Conservation (phyloP, 129 eudicot species). For the Artemisia argyi region DNA sequence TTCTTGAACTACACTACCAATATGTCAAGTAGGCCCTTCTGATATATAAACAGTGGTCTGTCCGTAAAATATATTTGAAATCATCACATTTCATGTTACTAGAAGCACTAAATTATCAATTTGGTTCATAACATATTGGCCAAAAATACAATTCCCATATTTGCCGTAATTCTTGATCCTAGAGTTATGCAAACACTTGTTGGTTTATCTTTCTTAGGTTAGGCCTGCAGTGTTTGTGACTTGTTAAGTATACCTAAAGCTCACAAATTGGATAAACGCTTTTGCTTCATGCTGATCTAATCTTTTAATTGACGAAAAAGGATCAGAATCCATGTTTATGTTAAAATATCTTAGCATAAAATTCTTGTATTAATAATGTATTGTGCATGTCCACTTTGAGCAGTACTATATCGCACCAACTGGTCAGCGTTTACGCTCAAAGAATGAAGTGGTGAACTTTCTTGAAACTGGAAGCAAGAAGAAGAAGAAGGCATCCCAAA, state of each 20-base stretch:
- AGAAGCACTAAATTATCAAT: too few relatives aligned
- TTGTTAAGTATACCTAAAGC: background rate
- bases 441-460: conserved; percentile 51
- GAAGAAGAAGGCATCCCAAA: conserved; percentile 32
- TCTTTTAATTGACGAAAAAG: conserved; percentile 4
- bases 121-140: too few relatives aligned
- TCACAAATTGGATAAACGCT: background rate
- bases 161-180: background rate
- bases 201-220: too few relatives aligned
- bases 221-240: too few relatives aligned
- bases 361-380: conserved; percentile 2
- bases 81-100: too few relatives aligned
- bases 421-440: conserved; percentile 49
- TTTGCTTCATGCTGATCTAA: conserved; percentile 14
- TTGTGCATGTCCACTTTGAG: conserved; percentile 13
- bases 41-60: too few relatives aligned
- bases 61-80: too few relatives aligned
- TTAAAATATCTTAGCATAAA: background rate
- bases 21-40: too few relatives aligned
- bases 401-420: conserved; percentile 57
- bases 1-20: too few relatives aligned
- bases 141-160: too few relatives aligned
- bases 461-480: conserved; percentile 51
- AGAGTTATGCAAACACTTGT: background rate
- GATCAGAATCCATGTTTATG: conserved; percentile 12